Conservation (phyloP, 805 yeast species). For the Kuraishia cidri region DNA sequence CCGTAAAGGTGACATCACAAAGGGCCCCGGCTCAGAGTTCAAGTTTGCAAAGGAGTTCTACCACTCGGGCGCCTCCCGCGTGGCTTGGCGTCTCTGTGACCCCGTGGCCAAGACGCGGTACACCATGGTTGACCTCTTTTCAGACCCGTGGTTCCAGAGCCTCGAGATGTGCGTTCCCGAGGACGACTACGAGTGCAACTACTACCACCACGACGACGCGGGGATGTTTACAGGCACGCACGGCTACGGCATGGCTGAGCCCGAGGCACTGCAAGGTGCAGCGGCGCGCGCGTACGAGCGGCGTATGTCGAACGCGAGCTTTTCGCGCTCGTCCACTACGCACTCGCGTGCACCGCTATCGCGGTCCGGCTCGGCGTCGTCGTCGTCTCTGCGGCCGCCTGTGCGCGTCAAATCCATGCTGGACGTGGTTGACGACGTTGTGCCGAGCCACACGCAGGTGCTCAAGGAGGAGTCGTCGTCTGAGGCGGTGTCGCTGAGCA, state of each 20-base stretch:
- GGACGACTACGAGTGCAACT: constrained; percentile 17
- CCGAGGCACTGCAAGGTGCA: not conserved
- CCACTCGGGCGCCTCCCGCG: constrained; percentile 53
- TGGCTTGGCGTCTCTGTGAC: constrained; percentile 74
- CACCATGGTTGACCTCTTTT: constrained; percentile 44
- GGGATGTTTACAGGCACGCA: not conserved
- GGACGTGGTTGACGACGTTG: constrained; percentile 1
- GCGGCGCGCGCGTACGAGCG: not conserved
- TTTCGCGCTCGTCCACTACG: not conserved
- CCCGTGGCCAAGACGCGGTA: constrained; percentile 51
- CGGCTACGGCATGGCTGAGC: not conserved
- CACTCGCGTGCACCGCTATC: not conserved
- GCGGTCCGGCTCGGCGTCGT: not conserved
- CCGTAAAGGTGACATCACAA: constrained; percentile 31
- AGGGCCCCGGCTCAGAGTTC: constrained; percentile 69
- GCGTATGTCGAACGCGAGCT: not conserved
- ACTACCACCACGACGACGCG: constrained; percentile 5
- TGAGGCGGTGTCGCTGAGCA: not conserved
- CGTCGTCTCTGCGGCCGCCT: not conserved
- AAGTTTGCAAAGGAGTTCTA: constrained; percentile 60
- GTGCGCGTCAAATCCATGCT: constrained; percentile 3
- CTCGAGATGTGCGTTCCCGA: constrained; percentile 62
- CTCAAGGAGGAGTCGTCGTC: not conserved
- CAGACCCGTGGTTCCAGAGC: constrained; percentile 58
- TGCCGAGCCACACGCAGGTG: not conserved